Conservation (phyloP, 306 rosid genomes). For the Prunus davidiana region DNA sequence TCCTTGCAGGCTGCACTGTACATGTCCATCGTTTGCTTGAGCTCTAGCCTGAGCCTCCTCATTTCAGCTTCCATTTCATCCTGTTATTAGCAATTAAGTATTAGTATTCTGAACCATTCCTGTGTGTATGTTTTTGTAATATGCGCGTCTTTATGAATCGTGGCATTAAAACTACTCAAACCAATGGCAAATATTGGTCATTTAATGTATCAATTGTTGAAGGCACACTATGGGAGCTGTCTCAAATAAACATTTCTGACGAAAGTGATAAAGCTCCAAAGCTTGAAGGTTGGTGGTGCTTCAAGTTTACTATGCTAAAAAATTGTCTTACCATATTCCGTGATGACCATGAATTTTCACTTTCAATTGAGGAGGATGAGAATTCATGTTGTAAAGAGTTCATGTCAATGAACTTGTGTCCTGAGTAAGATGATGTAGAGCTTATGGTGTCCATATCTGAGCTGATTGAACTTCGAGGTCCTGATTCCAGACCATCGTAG, state of each 20-base stretch:
- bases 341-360: constrained; percentile 24
- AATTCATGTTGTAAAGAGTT: constrained; percentile 18
- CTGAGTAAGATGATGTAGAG: constrained; percentile 41
- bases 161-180: not conserved
- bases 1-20: constrained; percentile 81
- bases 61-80: constrained; percentile 87
- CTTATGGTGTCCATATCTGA: constrained; percentile 48
- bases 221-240: not conserved
- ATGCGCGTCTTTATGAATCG: not conserved
- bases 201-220: not conserved
- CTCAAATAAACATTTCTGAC: not conserved
- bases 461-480: constrained; percentile 37
- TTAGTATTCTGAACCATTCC: not conserved
- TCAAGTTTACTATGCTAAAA: not conserved
- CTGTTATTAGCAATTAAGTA: constrained; percentile 25
- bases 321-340: constrained; percentile 32
- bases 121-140: not conserved
- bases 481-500: constrained; percentile 36
- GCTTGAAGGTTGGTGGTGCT: not conserved
- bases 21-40: constrained; percentile 83
- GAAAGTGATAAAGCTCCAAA: not conserved
- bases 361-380: constrained; percentile 45
- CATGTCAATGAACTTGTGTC: constrained; percentile 41
- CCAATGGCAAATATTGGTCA: not conserved
- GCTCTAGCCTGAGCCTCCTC: constrained; percentile 73